phyloP scores from a whole-genome alignment of 257 asterid species.

The Craterostigma plantagineum region DNA sequence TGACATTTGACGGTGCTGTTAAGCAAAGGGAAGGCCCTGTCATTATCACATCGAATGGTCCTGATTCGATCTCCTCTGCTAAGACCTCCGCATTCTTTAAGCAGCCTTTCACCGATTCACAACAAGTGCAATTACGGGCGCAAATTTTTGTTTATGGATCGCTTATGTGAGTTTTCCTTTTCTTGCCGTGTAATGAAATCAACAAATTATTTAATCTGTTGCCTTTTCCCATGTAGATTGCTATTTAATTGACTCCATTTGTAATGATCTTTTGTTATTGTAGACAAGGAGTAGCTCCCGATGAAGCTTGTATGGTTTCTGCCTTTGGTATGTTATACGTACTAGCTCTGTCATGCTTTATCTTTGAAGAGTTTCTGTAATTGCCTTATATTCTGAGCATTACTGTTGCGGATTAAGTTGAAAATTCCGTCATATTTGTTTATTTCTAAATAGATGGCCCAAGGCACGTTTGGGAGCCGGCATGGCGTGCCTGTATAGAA shows the following conservation, averaged over 20 bases:
- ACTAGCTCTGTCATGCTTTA: too few species aligned
- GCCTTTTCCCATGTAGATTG: too few species aligned
- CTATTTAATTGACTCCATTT: not conserved
- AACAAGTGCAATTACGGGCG: slow-evolving; percentile 94
- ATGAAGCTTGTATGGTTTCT: slow-evolving; percentile 90
- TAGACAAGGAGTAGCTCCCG: slow-evolving; percentile 95
- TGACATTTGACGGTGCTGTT: slow-evolving; percentile 31
- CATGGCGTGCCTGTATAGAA: slow-evolving; percentile 80
- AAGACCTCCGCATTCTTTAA: slow-evolving; percentile 37
- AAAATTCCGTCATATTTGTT: not conserved
- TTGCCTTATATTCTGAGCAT: too few species aligned
- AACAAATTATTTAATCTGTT: too few species aligned
- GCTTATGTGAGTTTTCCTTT: slow-evolving; percentile 56
- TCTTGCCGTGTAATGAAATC: slow-evolving; percentile 3
- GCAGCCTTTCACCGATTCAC: slow-evolving; percentile 90
- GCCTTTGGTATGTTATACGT: slow-evolving; percentile 43
- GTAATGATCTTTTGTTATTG: slow-evolving; percentile 7
- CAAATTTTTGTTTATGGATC: slow-evolving; percentile 97
- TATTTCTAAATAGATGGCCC: slow-evolving; percentile 44
- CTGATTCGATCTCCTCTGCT: slow-evolving; percentile 61
- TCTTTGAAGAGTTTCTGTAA: not conserved
- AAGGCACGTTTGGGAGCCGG: slow-evolving; percentile 69
- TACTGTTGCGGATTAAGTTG: too few species aligned
- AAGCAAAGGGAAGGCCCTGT: slow-evolving; percentile 34
- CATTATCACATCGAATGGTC: slow-evolving; percentile 41